Conservation (phyloP, 441 rosid genomes). For the Gossypium schwendimanii region DNA sequence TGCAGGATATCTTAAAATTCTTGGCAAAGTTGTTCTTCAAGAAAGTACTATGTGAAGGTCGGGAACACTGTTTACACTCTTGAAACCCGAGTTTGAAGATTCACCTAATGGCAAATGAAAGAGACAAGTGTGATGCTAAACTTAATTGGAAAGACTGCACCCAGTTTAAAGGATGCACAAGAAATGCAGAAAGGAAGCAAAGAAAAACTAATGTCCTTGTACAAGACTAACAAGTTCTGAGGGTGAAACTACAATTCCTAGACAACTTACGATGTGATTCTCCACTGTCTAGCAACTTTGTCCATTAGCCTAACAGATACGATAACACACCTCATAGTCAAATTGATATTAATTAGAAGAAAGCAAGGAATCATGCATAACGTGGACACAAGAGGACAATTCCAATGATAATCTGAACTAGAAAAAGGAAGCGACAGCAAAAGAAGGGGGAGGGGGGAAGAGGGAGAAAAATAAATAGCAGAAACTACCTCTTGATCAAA, state of each 20-base stretch:
- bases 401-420: not conserved
- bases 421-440: not conserved
- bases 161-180: not conserved
- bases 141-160: not conserved
- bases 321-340: not conserved
- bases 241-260: not conserved
- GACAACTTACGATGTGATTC: not conserved
- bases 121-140: not conserved
- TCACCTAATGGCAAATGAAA: not conserved
- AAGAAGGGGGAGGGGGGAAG: not conserved
- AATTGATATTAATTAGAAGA: conserved; percentile 6
- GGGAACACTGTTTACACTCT: not conserved
- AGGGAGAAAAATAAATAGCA: not conserved
- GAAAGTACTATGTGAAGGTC: not conserved
- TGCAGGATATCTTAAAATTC: not conserved
- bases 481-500: conserved; percentile 62
- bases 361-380: conserved; percentile 8
- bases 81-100: not conserved
- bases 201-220: not conserved
- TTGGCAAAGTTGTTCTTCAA: not conserved
- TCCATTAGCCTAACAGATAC: conserved; percentile 3
- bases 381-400: not conserved
- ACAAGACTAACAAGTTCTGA: conserved; percentile 2
- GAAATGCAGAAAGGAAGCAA: conserved; percentile 3
- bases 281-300: not conserved